Evolutionary conservation across 768 basidiomycete species (phyloP).

Genomic region (Leucocoprinus leucothites): DNA sequence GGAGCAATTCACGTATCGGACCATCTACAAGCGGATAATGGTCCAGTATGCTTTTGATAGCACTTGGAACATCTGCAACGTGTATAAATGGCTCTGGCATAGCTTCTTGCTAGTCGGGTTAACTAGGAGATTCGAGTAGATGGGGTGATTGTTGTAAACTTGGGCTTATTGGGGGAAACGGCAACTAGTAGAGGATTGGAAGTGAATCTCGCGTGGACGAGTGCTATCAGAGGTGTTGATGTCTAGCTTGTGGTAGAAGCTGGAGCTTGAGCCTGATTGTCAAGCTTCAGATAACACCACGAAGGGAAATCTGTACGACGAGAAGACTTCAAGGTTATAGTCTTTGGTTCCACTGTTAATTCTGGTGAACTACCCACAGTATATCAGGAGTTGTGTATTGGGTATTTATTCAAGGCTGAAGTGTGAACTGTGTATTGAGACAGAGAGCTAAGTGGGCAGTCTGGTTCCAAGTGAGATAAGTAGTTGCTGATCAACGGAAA

Average conservation of each 20-base stretch:
- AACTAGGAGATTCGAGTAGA: neutral
- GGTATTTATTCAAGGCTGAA: no score
- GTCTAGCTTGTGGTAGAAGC: neutral
- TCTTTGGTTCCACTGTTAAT: no score
- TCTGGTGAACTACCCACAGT: no score
- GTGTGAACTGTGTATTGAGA: no score
- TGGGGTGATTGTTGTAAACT: no score
- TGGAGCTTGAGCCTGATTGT: neutral
- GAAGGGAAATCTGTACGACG: neutral
- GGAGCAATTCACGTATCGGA: constrained; percentile 39
- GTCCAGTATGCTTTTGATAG: constrained; percentile 27
- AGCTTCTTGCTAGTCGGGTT: neutral
- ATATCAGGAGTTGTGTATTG: no score
- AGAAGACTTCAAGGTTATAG: no score
- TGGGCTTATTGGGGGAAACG: no score
- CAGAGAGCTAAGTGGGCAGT: no score
- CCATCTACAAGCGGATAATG: constrained; percentile 42
- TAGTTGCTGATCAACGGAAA: no score
- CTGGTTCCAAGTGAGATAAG: no score
- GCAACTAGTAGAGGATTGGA: neutral
- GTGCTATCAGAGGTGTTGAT: no score
- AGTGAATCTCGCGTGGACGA: neutral
- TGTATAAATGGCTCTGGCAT: constrained; percentile 6
- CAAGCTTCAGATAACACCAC: constrained; percentile 3
- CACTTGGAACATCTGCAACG: neutral